Percentiles rank a stretch among this genome's conserved stretches.
phyloP scores from a whole-genome alignment of 441 rosid genomes.

The Gossypium davidsonii region DNA sequence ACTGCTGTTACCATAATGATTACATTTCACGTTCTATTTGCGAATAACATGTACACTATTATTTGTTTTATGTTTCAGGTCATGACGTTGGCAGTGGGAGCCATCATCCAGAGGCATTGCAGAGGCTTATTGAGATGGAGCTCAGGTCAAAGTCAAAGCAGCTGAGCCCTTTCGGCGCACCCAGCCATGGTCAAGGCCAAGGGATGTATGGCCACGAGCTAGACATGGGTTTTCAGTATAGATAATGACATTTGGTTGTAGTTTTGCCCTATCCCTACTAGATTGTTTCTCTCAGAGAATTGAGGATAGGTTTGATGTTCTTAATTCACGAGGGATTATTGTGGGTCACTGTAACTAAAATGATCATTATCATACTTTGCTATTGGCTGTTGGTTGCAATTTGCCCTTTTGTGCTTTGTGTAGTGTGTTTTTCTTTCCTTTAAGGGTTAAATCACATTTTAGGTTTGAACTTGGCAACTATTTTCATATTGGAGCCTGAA shows the following conservation, averaged over 20 bases:
- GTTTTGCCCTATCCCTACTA: conserved; percentile 18
- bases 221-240: conserved; percentile 66
- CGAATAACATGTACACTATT: neutral
- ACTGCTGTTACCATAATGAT: neutral
- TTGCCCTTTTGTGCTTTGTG: neutral
- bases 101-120: conserved; percentile 65
- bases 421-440: too few species aligned
- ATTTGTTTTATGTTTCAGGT: conserved; percentile 33
- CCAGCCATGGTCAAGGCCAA: conserved; percentile 47
- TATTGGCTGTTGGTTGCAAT: neutral
- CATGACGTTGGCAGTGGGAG: conserved; percentile 39
- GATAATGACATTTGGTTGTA: conserved; percentile 30
- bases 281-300: neutral
- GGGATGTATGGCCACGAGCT: conserved; percentile 43
- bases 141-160: conserved; percentile 64
- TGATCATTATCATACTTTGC: neutral
- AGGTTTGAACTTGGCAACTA: too few species aligned
- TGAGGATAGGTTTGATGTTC: neutral
- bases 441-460: too few species aligned
- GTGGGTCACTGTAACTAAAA: conserved; percentile 8
- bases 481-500: too few species aligned
- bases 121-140: conserved; percentile 74
- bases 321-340: neutral
- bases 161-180: conserved; percentile 34
- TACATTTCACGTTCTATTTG: neutral